Evolutionary conservation across 1,139 yeast species (phyloP).

Genomic region (Pichia sp.): DNA sequence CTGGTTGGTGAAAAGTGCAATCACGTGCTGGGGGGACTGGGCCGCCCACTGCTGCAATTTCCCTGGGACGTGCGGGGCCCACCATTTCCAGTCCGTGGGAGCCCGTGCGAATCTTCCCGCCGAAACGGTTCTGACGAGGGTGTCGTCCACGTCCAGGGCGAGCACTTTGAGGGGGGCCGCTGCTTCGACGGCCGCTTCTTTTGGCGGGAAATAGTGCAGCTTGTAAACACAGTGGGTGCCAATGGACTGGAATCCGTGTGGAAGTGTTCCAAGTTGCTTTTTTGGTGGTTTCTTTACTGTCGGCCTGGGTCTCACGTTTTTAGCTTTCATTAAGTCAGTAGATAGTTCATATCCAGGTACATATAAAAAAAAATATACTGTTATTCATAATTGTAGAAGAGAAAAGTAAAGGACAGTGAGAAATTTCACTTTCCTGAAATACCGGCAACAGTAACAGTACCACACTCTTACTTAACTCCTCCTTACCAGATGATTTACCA

Average conservation of each 20-base stretch:
- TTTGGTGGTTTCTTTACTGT: neutral
- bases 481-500: neutral
- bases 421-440: too few relatives aligned
- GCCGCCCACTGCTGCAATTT: constrained; percentile 17
- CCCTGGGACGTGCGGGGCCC: constrained; percentile 21
- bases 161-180: neutral
- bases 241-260: constrained; percentile 5
- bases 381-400: too few relatives aligned
- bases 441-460: too few relatives aligned
- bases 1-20: constrained; percentile 77
- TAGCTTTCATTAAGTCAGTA: neutral
- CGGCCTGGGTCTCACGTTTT: neutral
- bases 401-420: too few relatives aligned
- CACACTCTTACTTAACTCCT: too few relatives aligned
- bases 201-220: neutral
- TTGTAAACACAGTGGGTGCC: constrained; percentile 15
- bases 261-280: neutral
- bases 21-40: constrained; percentile 17
- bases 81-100: constrained; percentile 66
- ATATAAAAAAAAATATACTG: too few relatives aligned
- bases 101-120: constrained; percentile 50
- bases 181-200: constrained; percentile 5
- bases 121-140: constrained; percentile 56
- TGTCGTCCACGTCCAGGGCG: constrained; percentile 73
- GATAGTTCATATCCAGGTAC: too few relatives aligned